Evolutionary conservation across 768 basidiomycete species (phyloP), one percentile per base, ranked within the genome.

Genomic region (Podaxis mareebaensis): DNA sequence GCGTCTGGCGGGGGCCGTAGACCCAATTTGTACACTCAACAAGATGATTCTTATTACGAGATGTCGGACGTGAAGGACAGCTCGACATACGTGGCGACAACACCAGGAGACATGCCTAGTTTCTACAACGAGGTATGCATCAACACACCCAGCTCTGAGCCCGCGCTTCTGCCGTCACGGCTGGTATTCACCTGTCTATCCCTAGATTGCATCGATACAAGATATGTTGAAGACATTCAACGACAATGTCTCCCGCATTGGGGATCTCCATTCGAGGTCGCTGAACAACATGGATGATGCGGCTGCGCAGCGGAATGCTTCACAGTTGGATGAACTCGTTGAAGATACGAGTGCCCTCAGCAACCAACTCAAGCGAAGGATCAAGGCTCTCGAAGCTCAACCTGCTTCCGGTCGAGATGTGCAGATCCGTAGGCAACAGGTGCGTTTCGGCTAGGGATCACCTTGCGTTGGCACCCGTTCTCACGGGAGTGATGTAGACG

Each of bases 401-500:
- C 84, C 86, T 26, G 85, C 84, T 15, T 76, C 84, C n/a, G 81
- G 85, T 30, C 87, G 87, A 60, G 88, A 90, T 65, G 88, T 83
- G 22, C 85, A 90, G 68, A 86, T 91, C 66, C 87, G 91, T 66
- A 90, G 86, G 72, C 88, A 92, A 69, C 92, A 93, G 81, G 92
- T 88, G 61, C 42, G 78, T 63, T 11, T 48, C 3, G 24, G 12
- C 2, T 12, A 22, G 38, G 42, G 7, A 40, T 22, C 28, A 42
- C 26, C 48, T 36, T 13, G 54, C 40, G 10, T 20, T 46, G n/a
- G 30, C 2, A 10, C 53, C 28, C n/a, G 53, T 51, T 40, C 57
- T 53, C 24, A 63, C 58, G 63, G 28, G 62, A 59, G 53, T 42
- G 61, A 44, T 24, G 48, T 46, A 90, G 87, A 85, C 83, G 20